Evolutionary conservation across 192 early-diverging fungal genomes (phyloP), one percentile per base, ranked within the genome.

Genomic region (Backusella liffmaniae): DNA sequence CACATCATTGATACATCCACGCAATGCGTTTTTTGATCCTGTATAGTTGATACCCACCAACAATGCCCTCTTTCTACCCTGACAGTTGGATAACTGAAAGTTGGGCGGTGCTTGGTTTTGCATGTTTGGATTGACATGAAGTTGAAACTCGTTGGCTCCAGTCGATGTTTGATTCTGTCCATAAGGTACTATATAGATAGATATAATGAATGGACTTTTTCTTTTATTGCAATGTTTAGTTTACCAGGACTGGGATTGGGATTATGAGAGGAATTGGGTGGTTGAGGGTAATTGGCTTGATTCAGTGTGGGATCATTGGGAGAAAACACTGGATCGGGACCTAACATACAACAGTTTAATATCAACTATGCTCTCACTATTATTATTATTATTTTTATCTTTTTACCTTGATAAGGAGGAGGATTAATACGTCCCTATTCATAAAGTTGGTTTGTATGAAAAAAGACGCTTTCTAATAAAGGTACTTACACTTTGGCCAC

Each of bases 31-130:
- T 73, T 83, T 83, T 44, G 88, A 84, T 23, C 88, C 86, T 66
- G 88, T 85, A 82, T 98, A 98, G 80, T 98, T 98, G 82, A 97
- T 95, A 36, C 97, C 97, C 72, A 98, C 92, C 66, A 98, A 86
- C 35, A 98, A 82, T 12, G 95, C 96, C 23, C 91, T 87, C 81
- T 94, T 93, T 66, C 92, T 86, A n/a, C 93, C 93, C 51, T 83
- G 82, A 75, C 88, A 90, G 41, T 85, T 88, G 15, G 87, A 88
- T 0, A 90, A 74, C 59, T 87, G 83, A 59, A 86, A 88, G 23
- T 82, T 15, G 0, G 82, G 79, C 6, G 83, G 80, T n/a, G 77
- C 39, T 30, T 68, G 21, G 29, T 79, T 67, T 46, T 83, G 72
- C 29, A 75, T 79, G 42, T 26, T 29, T 8, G 83, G 76, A 73